A percentile compares a stretch with the other conserved stretches of the same genome.
phyloP scores from a whole-genome alignment of 2,329 filamentous ascomycete species.

The Aspergillus felis region DNA sequence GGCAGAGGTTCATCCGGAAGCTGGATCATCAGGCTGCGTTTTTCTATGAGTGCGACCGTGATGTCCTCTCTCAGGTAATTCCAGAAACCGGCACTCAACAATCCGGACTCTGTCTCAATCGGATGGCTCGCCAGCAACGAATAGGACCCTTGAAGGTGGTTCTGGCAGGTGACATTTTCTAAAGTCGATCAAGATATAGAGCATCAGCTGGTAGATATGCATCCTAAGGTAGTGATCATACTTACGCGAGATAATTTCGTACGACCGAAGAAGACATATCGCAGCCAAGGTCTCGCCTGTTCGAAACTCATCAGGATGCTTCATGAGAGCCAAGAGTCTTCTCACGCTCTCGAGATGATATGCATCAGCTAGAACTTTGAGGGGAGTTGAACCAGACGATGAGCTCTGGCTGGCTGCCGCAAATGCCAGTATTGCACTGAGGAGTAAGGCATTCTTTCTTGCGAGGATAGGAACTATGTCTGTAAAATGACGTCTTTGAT shows the following conservation, averaged over 20 bases:
- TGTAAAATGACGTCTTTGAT: slow-evolving; percentile 34
- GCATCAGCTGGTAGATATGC: not conserved
- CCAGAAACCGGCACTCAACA: slow-evolving; percentile 46
- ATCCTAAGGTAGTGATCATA: not conserved
- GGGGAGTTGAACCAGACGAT: slow-evolving; percentile 12
- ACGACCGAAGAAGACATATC: slow-evolving; percentile 47
- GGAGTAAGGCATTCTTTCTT: slow-evolving; percentile 40
- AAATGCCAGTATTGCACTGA: slow-evolving; percentile 45
- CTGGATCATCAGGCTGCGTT: slow-evolving; percentile 42
- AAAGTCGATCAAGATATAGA: not conserved
- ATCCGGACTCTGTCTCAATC: slow-evolving; percentile 18
- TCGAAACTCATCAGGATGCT: slow-evolving; percentile 25
- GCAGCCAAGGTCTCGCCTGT: slow-evolving; percentile 44
- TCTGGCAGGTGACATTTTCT: slow-evolving; percentile 42
- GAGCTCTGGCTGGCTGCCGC: slow-evolving; percentile 40
- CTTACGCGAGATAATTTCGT: slow-evolving; percentile 47
- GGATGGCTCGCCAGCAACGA: slow-evolving; percentile 37
- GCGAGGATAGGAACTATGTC: slow-evolving; percentile 35
- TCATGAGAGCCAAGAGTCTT: slow-evolving; percentile 37
- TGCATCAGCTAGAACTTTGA: slow-evolving; percentile 28
- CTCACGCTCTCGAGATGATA: slow-evolving; percentile 43
- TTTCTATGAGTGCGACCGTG: slow-evolving; percentile 49
- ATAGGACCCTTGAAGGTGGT: slow-evolving; percentile 47
- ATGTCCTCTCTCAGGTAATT: slow-evolving; percentile 53
- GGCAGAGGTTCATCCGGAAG: slow-evolving; percentile 20